Evolutionary conservation across 2,329 filamentous ascomycete genomes (phyloP).

Genomic region (Rutstroemia sp.): DNA sequence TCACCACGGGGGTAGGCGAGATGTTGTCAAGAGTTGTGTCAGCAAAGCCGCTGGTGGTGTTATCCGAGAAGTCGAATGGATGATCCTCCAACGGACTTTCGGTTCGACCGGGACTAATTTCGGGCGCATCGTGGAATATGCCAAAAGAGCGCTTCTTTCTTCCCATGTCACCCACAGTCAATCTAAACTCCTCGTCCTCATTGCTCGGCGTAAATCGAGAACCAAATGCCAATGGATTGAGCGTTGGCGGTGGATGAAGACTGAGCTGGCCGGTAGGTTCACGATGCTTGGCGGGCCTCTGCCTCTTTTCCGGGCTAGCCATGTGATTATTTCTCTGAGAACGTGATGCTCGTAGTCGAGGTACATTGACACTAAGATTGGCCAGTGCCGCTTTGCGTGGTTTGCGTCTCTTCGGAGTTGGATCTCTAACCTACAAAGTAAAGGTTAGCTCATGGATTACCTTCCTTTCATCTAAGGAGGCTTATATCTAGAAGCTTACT

Average conservation of each 20-base stretch:
- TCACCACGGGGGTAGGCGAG: constrained; percentile 24
- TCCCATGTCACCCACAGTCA: constrained; percentile 22
- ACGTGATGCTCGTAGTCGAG: constrained; percentile 16
- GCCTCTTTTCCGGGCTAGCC: constrained; percentile 16
- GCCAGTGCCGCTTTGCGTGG: constrained; percentile 18
- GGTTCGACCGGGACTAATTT: constrained; percentile 25
- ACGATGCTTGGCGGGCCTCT: constrained; percentile 2
- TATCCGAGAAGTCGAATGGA: constrained; percentile 23
- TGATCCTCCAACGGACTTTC: constrained; percentile 29
- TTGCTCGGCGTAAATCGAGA: constrained; percentile 17
- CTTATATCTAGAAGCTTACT: constrained; percentile 33
- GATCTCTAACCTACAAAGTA: constrained; percentile 9
- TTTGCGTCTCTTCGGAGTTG: constrained; percentile 26
- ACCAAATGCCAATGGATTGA: constrained; percentile 22
- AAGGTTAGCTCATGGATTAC: not conserved
- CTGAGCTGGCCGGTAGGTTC: constrained; percentile 7
- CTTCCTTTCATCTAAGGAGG: too few species aligned
- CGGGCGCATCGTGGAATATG: constrained; percentile 26
- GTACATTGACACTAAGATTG: constrained; percentile 22
- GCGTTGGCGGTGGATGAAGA: constrained; percentile 12
- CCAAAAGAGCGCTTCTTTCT: constrained; percentile 24
- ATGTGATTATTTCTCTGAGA: constrained; percentile 9
- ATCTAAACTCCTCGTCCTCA: constrained; percentile 27
- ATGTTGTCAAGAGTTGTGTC: constrained; percentile 9
- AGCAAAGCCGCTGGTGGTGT: constrained; percentile 17